These are phyloP conservation scores for Cladophialophora exuberans DNA, from an alignment of 2,329 filamentous ascomycete genomes.

Conservation along the genomic window DNA sequence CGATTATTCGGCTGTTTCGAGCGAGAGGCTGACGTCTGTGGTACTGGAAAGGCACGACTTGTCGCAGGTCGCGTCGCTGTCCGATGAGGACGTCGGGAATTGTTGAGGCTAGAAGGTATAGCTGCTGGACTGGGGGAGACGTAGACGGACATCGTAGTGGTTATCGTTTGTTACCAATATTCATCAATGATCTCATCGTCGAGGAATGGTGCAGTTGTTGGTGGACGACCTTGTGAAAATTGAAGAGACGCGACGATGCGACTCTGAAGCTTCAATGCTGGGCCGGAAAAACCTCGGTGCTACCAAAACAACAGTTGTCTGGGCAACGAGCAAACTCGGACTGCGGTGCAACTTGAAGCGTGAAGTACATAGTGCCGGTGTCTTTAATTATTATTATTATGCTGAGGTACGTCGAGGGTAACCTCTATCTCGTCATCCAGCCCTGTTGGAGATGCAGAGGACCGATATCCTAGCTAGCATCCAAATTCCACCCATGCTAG, in stretches of 20 bases:
- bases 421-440: background rate
- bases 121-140: slow-evolving; percentile 44
- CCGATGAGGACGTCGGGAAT: slow-evolving; percentile 42
- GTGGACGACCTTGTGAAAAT: background rate
- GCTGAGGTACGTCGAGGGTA: background rate
- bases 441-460: background rate
- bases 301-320: background rate
- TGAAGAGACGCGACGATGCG: slow-evolving; percentile 15
- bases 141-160: slow-evolving; percentile 34
- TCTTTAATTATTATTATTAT: slow-evolving; percentile 15
- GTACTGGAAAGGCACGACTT: slow-evolving; percentile 11
- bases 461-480: background rate
- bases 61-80: slow-evolving; percentile 33
- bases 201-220: slow-evolving; percentile 6
- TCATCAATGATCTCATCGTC: slow-evolving; percentile 17
- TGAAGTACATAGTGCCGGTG: too few relatives aligned
- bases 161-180: slow-evolving; percentile 24
- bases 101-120: slow-evolving; percentile 41
- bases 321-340: slow-evolving; percentile 11
- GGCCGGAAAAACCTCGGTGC: slow-evolving; percentile 16
- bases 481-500: slow-evolving; percentile 11
- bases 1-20: slow-evolving; percentile 3
- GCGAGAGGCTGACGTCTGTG: background rate
- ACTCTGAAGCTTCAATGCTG: background rate
- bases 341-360: too few relatives aligned